Evolutionary conservation across 1,139 yeast genomes (phyloP).

Genomic region (Magnusiomyces suaveolens): DNA sequence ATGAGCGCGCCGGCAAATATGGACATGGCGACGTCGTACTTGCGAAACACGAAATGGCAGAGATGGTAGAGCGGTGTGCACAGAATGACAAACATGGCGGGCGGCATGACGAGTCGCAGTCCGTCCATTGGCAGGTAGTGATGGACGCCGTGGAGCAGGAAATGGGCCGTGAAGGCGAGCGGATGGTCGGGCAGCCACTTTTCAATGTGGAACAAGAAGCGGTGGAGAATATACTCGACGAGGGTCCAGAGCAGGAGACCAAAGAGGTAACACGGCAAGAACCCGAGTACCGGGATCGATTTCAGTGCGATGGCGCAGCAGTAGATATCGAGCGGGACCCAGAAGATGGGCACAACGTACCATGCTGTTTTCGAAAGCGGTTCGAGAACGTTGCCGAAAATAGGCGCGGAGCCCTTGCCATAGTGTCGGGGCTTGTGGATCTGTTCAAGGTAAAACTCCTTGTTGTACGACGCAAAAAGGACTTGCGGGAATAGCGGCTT

Average conservation of each 20-base stretch:
- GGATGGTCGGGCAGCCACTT: conserved; percentile 73
- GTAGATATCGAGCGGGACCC: conserved; percentile 74
- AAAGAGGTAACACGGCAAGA: conserved; percentile 37
- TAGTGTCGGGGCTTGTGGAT: conserved; percentile 95
- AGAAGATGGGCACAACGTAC: conserved; percentile 75
- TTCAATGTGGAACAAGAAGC: conserved; percentile 90
- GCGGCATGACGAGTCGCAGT: conserved; percentile 90
- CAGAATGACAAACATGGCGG: conserved; percentile 57
- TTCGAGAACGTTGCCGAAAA: conserved; percentile 66
- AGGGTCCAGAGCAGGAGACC: conserved; percentile 91
- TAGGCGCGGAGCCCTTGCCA: conserved; percentile 83
- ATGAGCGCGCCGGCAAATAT: conserved; percentile 90
- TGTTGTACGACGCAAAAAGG: conserved; percentile 58
- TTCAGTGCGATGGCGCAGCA: conserved; percentile 34
- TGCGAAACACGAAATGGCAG: conserved; percentile 51
- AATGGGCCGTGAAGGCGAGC: conserved; percentile 67
- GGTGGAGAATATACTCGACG: conserved; percentile 76
- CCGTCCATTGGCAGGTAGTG: conserved; percentile 97
- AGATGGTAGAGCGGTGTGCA: conserved; percentile 52
- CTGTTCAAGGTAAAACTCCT: conserved; percentile 87
- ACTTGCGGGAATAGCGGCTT: conserved; percentile 78
- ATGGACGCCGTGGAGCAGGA: conserved; percentile 88
- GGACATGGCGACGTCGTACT: conserved; percentile 47
- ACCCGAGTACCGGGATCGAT: conserved; percentile 19
- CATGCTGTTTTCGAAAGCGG: conserved; percentile 63